Base-by-base conservation (phyloP, 495 filamentous ascomycete genomes). In the Arthonia radiata region DNA sequence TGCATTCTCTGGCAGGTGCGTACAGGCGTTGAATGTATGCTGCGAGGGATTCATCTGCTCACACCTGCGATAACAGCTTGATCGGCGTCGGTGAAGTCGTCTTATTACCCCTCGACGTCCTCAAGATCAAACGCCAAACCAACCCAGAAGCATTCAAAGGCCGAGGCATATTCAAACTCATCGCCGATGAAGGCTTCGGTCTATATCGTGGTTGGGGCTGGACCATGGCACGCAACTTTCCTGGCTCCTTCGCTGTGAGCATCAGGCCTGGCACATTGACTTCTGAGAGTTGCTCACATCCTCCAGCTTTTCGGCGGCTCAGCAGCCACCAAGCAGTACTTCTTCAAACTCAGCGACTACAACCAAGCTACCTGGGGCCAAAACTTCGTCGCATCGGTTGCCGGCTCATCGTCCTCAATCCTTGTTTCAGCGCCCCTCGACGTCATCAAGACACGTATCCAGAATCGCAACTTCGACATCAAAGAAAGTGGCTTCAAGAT, bases 71-170 rank as follows among this genome's bases (percentile, higher is more conserved):
- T n/a, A n/a, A 13, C 34, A 83, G 75, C 56, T 37, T 99, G 35
- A 90, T 94, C 41, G 86, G 86, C 43, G 83, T 94, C 37, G 89
- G 86, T 38, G 86, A 99, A 57, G 86, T 99, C 36, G 60, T 99
- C 33, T 59, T 99, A 3, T 63, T 99, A 13, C 86, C 86, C 23
- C 64, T 99, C 17, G 86, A 99, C 39, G 86, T 99, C 8, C 59
- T 99, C 14, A 99, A 99, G 63, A 99, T 99, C 59, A 94, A 94
- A 61, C 73, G 86, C 37, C 86, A 99, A 54, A 99, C 86, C 19
- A 99, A 99, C 61, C 86, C 86, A 17, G 86, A 93, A 41, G 81
- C 86, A 23, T 99, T 99, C 66, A 63, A 81, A 31, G 82, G 83
- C 37, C 73, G 86, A 41, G 89, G 89, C 27, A 57, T 94, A 12